Conservation (phyloP, 2,329 filamentous ascomycete species). For the Stemphylium beticola region DNA sequence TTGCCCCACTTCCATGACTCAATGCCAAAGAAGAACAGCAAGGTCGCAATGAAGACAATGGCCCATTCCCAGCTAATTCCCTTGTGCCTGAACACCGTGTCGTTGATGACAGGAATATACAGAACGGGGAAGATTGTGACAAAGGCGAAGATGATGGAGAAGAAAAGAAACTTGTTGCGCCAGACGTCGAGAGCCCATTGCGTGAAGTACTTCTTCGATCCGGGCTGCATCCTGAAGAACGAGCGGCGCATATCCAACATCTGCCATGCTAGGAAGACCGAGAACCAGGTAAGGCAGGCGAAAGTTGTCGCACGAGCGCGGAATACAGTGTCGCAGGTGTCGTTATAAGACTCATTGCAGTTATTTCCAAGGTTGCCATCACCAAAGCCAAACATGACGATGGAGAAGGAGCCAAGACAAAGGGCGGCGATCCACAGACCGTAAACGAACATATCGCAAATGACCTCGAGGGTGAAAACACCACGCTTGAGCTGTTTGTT, state of each 20-base stretch:
- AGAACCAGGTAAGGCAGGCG: slow-evolving; percentile 76
- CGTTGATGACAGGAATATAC: slow-evolving; percentile 73
- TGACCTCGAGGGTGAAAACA: slow-evolving; percentile 48
- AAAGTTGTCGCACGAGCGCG: slow-evolving; percentile 74
- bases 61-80: slow-evolving; percentile 74
- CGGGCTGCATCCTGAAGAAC: slow-evolving; percentile 76
- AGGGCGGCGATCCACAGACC: slow-evolving; percentile 43
- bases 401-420: slow-evolving; percentile 44
- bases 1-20: slow-evolving; percentile 73
- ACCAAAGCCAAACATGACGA: slow-evolving; percentile 46
- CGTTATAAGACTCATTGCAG: slow-evolving; percentile 42
- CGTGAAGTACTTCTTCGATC: slow-evolving; percentile 59
- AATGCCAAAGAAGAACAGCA: slow-evolving; percentile 68
- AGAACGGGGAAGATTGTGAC: slow-evolving; percentile 42
- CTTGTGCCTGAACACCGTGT: slow-evolving; percentile 68
- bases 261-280: slow-evolving; percentile 79
- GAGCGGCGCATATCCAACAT: slow-evolving; percentile 71
- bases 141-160: slow-evolving; percentile 47
- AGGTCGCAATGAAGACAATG: slow-evolving; percentile 67
- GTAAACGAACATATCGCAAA: slow-evolving; percentile 49
- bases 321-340: slow-evolving; percentile 41
- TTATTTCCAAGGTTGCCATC: slow-evolving; percentile 41
- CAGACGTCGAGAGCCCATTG: slow-evolving; percentile 73
- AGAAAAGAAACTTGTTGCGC: slow-evolving; percentile 70
- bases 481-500: slow-evolving; percentile 39